Percentiles rank a stretch among this genome's conserved stretches.
Conservation (phyloP, 2,329 filamentous ascomycete species). For the Blumeriella jaapii region DNA sequence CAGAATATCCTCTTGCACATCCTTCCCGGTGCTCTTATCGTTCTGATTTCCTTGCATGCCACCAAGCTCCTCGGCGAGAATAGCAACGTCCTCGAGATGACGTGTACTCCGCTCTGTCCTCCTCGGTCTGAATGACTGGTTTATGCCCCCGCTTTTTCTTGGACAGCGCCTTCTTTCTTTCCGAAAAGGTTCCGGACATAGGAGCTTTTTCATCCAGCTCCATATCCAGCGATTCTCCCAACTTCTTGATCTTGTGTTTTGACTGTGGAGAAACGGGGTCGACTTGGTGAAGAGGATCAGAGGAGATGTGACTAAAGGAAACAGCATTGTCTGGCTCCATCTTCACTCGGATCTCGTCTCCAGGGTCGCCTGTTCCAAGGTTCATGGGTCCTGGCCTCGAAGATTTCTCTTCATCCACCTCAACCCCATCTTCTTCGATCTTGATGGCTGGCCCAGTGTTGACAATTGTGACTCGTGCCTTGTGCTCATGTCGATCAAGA, state of each 20-base stretch:
- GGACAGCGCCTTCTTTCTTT: conserved; percentile 5
- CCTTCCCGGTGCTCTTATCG: conserved; percentile 18
- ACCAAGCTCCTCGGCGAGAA: conserved; percentile 36
- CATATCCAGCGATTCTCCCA: not conserved
- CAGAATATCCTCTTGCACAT: conserved; percentile 31
- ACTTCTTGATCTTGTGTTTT: conserved; percentile 7
- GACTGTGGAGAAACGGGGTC: conserved; percentile 8
- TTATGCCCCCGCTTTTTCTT: conserved; percentile 19
- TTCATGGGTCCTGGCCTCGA: not conserved
- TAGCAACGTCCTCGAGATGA: conserved; percentile 33
- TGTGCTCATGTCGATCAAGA: conserved; percentile 23
- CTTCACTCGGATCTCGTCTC: conserved; percentile 11
- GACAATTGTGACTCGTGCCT: conserved; percentile 22
- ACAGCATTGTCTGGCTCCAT: conserved; percentile 7
- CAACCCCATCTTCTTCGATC: conserved; percentile 9
- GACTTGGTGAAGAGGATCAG: not conserved
- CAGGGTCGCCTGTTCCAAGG: conserved; percentile 1
- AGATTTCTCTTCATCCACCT: conserved; percentile 13
- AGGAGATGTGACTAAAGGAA: not conserved
- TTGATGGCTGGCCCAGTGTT: conserved; percentile 16
- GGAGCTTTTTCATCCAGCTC: not conserved
- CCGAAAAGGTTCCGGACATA: not conserved
- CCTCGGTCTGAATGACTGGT: conserved; percentile 38
- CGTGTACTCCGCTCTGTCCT: conserved; percentile 40
- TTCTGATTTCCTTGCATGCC: conserved; percentile 21